Base-by-base conservation (phyloP, 805 yeast genomes). In the Myxozyma melibiosi region DNA sequence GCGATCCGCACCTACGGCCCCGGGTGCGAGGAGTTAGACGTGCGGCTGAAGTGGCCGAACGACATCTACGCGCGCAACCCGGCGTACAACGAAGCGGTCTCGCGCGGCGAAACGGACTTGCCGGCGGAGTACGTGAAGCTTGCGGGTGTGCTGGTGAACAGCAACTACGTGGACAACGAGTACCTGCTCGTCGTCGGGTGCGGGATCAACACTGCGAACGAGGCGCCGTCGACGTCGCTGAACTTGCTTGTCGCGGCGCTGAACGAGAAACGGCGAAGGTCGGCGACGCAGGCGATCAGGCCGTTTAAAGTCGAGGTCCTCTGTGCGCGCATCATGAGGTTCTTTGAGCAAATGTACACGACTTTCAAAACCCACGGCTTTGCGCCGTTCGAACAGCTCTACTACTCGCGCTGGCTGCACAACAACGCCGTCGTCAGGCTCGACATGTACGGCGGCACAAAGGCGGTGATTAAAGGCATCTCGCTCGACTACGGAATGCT, bases 21-120 rank as follows among this genome's bases (percentile, higher is more conserved):
- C 0, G 90, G 88, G 0, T 89, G 85, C 68, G 84, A 83, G 20
- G 85, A 83, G 44, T 72, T 94, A 64, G 97, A 96, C 0, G 77
- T 92, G 14, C 79, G 83, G 49, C 79, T 94, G 58, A 94, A 94
- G 70, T 94, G 99, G 99, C 99, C 99, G 1, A 94, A 94, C 70
- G 99, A 94, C 71, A 74, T 94, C 13, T 94, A 89, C 68, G 83
- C 86, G 3, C 69, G 83, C 65, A 83, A 81, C 53, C 95, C 96
- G 0, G 68, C 68, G 2, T 38, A 43, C 20, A 57, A 61, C 35
- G 49, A 41, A 33, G 62, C 63, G 4, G 57, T 56, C 3, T 63
- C 68, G 1, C 58, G 69, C 28, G 55, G 64, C 20, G 65, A 61
- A 14, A 59, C 66, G 18, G 62, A 65, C 9, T 62, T 69, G 13